Conservation (phyloP, 805 yeast species). For the Ogataea thermomethanolica region DNA sequence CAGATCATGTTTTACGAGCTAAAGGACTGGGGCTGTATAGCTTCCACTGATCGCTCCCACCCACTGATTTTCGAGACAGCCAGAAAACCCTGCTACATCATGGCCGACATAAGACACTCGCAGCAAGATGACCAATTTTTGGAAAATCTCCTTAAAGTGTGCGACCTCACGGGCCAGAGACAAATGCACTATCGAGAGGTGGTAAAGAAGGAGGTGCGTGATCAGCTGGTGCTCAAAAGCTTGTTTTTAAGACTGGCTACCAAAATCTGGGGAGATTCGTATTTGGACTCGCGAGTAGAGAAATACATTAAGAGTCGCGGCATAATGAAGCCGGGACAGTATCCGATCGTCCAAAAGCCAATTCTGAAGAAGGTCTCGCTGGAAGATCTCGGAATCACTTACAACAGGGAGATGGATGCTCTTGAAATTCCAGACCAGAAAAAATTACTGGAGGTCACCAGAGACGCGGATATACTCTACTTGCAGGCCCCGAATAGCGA, state of each 20-base stretch:
- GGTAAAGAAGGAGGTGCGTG: constrained; percentile 10
- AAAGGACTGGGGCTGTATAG: constrained; percentile 22
- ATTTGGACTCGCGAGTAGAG: constrained; percentile 16
- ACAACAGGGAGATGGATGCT: constrained; percentile 15
- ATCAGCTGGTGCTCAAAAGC: constrained; percentile 10
- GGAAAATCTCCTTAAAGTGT: constrained; percentile 17
- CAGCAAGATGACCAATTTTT: constrained; percentile 23
- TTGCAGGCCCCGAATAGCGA: constrained; percentile 14
- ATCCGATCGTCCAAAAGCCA: constrained; percentile 25
- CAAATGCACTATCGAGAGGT: constrained; percentile 14
- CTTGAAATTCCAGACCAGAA: constrained; percentile 19
- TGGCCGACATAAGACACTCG: constrained; percentile 12
- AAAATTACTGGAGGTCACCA: constrained; percentile 12
- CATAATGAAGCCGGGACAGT: constrained; percentile 13
- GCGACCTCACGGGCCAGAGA: constrained; percentile 27
- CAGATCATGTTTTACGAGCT: constrained; percentile 18
- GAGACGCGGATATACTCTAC: constrained; percentile 22
- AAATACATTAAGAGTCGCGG: constrained; percentile 16
- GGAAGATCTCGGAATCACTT: constrained; percentile 14
- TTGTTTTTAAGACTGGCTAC: constrained; percentile 9
- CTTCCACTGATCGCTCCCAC: constrained; percentile 23
- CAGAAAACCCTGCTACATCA: constrained; percentile 16
- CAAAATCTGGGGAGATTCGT: constrained; percentile 7
- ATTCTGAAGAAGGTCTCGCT: constrained; percentile 14
- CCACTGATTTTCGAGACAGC: constrained; percentile 25